Percentiles rank a stretch among this genome's conserved stretches.
These are phyloP conservation scores for Ceratobasidium sp. DNA, from an alignment of 1,284 basidiomycete species.

Conservation along the genomic window DNA sequence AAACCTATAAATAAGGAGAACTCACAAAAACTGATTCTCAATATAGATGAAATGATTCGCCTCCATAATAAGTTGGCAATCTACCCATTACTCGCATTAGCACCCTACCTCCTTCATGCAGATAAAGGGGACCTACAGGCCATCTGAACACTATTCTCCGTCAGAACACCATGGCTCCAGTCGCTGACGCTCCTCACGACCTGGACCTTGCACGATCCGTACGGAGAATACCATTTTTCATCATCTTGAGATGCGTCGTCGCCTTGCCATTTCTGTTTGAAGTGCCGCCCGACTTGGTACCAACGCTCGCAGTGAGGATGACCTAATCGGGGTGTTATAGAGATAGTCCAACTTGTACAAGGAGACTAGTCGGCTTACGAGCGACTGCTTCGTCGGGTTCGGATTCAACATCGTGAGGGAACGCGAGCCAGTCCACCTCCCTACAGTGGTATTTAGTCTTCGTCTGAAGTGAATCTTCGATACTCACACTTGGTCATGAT, in stretches of 20 bases:
- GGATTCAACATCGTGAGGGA: slow-evolving; percentile 75
- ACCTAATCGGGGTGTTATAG: slow-evolving; percentile 52
- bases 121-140: slow-evolving; percentile 69
- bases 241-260: slow-evolving; percentile 24
- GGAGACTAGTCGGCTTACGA: slow-evolving; percentile 57
- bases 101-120: slow-evolving; percentile 17
- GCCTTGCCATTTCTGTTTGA: slow-evolving; percentile 65
- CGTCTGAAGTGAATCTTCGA: background rate
- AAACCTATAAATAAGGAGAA: slow-evolving; percentile 48
- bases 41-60: slow-evolving; percentile 91
- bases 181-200: slow-evolving; percentile 85
- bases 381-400: slow-evolving; percentile 73
- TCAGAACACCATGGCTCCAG: slow-evolving; percentile 91
- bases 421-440: slow-evolving; percentile 78
- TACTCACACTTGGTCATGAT: slow-evolving; percentile 30
- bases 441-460: background rate
- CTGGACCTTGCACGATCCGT: slow-evolving; percentile 73
- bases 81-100: slow-evolving; percentile 57
- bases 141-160: slow-evolving; percentile 85
- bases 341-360: background rate
- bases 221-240: slow-evolving; percentile 49
- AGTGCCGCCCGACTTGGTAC: slow-evolving; percentile 66
- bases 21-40: slow-evolving; percentile 95
- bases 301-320: slow-evolving; percentile 77
- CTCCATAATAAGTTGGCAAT: slow-evolving; percentile 83